phyloP scores from a whole-genome alignment of 2,329 filamentous ascomycete genomes.

The Ambrosiella cleistominuta region DNA sequence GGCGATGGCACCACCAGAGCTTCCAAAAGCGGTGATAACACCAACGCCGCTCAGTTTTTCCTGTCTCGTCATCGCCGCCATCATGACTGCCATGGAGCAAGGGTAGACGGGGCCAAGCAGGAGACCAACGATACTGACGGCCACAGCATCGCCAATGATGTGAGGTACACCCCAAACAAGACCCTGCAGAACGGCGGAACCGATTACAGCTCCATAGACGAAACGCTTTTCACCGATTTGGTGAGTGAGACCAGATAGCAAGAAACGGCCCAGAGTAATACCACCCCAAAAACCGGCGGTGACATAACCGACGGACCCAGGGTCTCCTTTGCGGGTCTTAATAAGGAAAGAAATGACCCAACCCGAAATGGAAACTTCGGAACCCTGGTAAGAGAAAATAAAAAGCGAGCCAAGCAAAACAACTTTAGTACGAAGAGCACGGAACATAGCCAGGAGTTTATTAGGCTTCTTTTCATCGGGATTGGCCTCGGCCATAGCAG shows the following conservation, averaged over 20 bases:
- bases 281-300: slow-evolving; percentile 56
- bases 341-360: slow-evolving; percentile 82
- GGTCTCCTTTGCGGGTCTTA: slow-evolving; percentile 49
- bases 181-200: slow-evolving; percentile 51
- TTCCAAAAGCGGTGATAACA: slow-evolving; percentile 52
- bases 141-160: slow-evolving; percentile 50
- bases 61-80: slow-evolving; percentile 37
- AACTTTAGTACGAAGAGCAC: slow-evolving; percentile 33
- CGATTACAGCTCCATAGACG: slow-evolving; percentile 43
- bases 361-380: slow-evolving; percentile 67
- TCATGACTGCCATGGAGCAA: slow-evolving; percentile 48
- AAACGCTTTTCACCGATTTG: slow-evolving; percentile 53
- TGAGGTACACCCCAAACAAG: slow-evolving; percentile 65
- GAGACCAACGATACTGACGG: slow-evolving; percentile 52
- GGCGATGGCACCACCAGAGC: slow-evolving; percentile 48
- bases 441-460: slow-evolving; percentile 25
- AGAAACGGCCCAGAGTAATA: slow-evolving; percentile 59
- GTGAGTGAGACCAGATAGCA: slow-evolving; percentile 48
- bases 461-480: not conserved
- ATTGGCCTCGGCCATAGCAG: slow-evolving; percentile 15
- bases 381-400: slow-evolving; percentile 74
- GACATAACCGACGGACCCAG: slow-evolving; percentile 59
- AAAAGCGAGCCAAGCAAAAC: slow-evolving; percentile 63
- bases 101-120: slow-evolving; percentile 67
- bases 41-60: slow-evolving; percentile 47